Evolutionary conservation across 1,284 basidiomycete genomes (phyloP), one percentile per base, ranked within the genome.

Genomic region (Heterobasidion occidentale): DNA sequence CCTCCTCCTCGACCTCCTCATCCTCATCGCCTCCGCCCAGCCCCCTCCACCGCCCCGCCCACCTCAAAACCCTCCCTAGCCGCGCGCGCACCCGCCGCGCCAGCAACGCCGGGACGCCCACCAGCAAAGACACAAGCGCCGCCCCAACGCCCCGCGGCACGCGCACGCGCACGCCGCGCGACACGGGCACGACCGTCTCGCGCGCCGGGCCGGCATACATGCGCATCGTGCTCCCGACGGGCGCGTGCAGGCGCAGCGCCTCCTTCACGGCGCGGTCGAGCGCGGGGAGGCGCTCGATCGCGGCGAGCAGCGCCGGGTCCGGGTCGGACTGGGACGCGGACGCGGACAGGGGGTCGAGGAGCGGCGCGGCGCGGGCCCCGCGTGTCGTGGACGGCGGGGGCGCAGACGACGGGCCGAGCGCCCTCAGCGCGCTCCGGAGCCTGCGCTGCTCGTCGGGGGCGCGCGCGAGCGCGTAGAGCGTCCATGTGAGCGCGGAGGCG

Each of bases 401-500:
- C 27, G 3, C 27, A 3, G 27, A 27, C 3, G 27, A 27, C 4
- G 35, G 19, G 12, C 56, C 54, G 46, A 67, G 47, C 11, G 64
- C 60, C 44, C 67, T 65, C 17, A 88, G 67, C 52, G 85, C 84
- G 6, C 69, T 68, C 4, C 87, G 78, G 1, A 93, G 74, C 36
- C 70, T 71, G n/a, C 64, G 61, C 66, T 92, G 91, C 7, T 76
- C 70, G 12, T 12, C 36, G 20, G 35, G 54, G 1, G 71, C 71
- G 36, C 72, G 74, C 0, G 83, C 74, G 17, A 92, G 80, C 33
- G 80, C 78, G 65, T 85, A 86, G 1, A 92, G 71, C 56, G 79
- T 81, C 90, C 90, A 94, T 5, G 85, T 80, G 1, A 89, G 72
- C 0, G 86, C 83, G 0, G 81, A 84, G 0, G 77, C 71, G 15